These are phyloP conservation scores for Phytophthora idaei DNA, from an alignment of 352 stramenopile genomes.

Conservation along the genomic window DNA sequence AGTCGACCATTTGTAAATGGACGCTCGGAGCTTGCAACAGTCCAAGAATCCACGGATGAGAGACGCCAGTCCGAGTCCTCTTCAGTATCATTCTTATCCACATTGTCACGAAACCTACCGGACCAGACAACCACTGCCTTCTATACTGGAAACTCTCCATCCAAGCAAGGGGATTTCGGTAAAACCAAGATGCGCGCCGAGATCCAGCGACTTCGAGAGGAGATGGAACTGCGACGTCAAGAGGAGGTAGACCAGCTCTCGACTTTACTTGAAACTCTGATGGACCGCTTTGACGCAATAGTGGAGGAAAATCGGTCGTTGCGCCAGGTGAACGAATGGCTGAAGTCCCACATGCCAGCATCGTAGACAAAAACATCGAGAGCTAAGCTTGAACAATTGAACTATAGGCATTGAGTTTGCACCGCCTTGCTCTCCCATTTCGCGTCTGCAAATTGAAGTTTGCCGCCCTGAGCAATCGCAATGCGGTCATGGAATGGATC, in stretches of 20 bases:
- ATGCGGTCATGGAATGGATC: slow-evolving; percentile 48
- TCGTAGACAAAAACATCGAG: slow-evolving; percentile 16
- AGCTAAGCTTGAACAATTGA: slow-evolving; percentile 16
- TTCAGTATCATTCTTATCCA: slow-evolving; percentile 28
- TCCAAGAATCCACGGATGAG: slow-evolving; percentile 8
- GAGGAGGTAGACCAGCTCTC: slow-evolving; percentile 47
- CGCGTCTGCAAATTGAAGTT: slow-evolving; percentile 40
- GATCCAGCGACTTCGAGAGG: slow-evolving; percentile 43
- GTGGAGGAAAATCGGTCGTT: slow-evolving; percentile 46
- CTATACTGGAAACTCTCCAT: slow-evolving; percentile 1
- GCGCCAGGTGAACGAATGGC: slow-evolving; percentile 47
- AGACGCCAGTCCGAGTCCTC: slow-evolving; percentile 5
- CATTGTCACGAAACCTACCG: slow-evolving; percentile 12
- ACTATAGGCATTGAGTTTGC: slow-evolving; percentile 5
- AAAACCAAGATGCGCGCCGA: slow-evolving; percentile 34
- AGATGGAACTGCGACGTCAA: slow-evolving; percentile 46
- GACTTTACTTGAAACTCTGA: slow-evolving; percentile 38
- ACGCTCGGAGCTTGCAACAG: slow-evolving; percentile 2
- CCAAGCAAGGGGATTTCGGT: slow-evolving; percentile 3
- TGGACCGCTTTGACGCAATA: slow-evolving; percentile 46
- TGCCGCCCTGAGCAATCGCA: slow-evolving; percentile 31
- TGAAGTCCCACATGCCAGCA: slow-evolving; percentile 41
- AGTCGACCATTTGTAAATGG: slow-evolving; percentile 11
- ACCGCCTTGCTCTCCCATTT: slow-evolving; percentile 20
- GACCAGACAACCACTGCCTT: slow-evolving; percentile 1